A percentile compares a stretch with the other conserved stretches of the same genome.
Evolutionary conservation across 306 rosid genomes (phyloP).

Genomic region (Medicago ruthenica): DNA sequence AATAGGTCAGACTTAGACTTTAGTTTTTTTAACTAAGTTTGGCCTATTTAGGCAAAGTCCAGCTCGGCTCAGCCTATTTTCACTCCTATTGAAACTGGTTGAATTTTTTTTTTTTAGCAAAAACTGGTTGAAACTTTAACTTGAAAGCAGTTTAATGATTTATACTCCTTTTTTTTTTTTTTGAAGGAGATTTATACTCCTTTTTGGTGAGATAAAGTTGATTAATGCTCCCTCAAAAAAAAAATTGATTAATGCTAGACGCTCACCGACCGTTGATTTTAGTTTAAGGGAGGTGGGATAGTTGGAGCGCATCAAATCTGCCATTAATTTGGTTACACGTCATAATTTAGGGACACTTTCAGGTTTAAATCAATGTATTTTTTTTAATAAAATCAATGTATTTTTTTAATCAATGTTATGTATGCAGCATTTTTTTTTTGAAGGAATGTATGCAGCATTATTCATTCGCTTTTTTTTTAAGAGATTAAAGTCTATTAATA

Average conservation of each 20-base stretch:
- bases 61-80: too few species aligned
- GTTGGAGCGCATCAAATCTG: constrained; percentile 22
- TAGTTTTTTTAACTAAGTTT: too few species aligned
- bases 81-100: too few species aligned
- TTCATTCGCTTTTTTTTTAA: background rate
- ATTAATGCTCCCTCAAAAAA: too few species aligned
- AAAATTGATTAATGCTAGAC: constrained; percentile 27
- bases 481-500: too few species aligned
- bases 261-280: constrained; percentile 55
- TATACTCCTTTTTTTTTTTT: too few species aligned
- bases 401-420: background rate
- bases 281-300: constrained; percentile 7
- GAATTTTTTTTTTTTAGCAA: too few species aligned
- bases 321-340: constrained; percentile 41
- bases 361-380: background rate
- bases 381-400: background rate
- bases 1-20: too few species aligned
- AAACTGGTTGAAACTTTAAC: too few species aligned
- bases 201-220: background rate
- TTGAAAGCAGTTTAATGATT: background rate
- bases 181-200: background rate
- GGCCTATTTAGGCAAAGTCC: too few species aligned
- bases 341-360: constrained; percentile 2
- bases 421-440: background rate
- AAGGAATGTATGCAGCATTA: background rate